These are phyloP conservation scores for Paecilomyces niveus DNA, from an alignment of 2,329 filamentous ascomycete species.

Conservation along the genomic window DNA sequence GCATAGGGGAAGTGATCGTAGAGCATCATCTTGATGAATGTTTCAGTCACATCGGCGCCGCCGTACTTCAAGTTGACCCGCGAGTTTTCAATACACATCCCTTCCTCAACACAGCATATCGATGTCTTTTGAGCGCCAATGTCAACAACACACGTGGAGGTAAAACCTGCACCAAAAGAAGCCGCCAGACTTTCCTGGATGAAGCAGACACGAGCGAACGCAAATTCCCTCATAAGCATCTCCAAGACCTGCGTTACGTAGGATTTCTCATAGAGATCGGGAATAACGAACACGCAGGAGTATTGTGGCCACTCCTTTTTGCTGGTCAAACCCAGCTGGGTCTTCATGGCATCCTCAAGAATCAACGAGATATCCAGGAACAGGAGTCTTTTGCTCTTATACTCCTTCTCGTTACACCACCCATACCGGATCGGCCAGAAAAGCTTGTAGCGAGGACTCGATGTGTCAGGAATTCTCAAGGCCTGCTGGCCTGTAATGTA, in stretches of 20 bases:
- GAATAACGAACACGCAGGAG: conserved; percentile 94
- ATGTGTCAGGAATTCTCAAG: conserved; percentile 80
- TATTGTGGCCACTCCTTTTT: conserved; percentile 83
- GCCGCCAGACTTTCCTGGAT: conserved; percentile 94
- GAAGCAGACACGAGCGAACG: conserved; percentile 83
- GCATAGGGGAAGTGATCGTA: conserved; percentile 92
- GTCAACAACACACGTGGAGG: conserved; percentile 89
- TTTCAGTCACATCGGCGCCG: conserved; percentile 85
- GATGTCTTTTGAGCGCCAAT: conserved; percentile 97
- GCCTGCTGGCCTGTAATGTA: conserved; percentile 79
- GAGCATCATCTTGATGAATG: conserved; percentile 96
- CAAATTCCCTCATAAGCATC: conserved; percentile 80
- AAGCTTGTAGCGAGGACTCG: conserved; percentile 79
- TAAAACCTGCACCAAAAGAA: conserved; percentile 91
- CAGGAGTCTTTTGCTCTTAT: conserved; percentile 68
- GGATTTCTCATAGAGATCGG: conserved; percentile 90
- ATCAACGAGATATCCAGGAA: conserved; percentile 83
- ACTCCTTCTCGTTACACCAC: conserved; percentile 85
- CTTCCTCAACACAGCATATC: conserved; percentile 93
- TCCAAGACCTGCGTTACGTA: conserved; percentile 82
- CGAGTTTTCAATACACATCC: conserved; percentile 89
- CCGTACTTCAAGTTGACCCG: conserved; percentile 92
- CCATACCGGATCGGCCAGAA: conserved; percentile 88
- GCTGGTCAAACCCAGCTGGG: conserved; percentile 70
- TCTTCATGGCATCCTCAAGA: conserved; percentile 75